Conservation (phyloP, 1,284 basidiomycete species). For the Xerocomus cyaneibrunnescens region DNA sequence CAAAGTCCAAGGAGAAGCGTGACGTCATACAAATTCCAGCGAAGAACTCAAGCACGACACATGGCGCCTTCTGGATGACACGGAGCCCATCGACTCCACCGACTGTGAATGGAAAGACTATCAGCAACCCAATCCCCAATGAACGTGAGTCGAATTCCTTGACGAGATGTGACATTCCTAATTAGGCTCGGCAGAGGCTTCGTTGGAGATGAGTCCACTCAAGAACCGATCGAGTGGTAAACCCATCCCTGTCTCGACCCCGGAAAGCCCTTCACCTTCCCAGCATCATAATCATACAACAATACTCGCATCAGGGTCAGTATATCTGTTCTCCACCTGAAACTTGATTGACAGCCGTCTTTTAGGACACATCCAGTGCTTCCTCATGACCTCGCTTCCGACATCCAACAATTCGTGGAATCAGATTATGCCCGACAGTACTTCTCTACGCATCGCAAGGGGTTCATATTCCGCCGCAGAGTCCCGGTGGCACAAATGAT, state of each 20-base stretch:
- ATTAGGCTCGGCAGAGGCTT: constrained; percentile 52
- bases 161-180: constrained; percentile 7
- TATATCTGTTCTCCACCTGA: constrained; percentile 4
- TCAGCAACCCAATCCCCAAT: constrained; percentile 65
- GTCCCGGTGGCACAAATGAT: constrained; percentile 84
- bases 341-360: constrained; percentile 8
- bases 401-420: constrained; percentile 83
- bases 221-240: constrained; percentile 59
- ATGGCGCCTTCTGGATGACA: constrained; percentile 36
- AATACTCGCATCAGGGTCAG: constrained; percentile 66
- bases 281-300: constrained; percentile 35
- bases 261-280: constrained; percentile 21
- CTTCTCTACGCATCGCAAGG: constrained; percentile 84
- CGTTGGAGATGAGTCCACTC: constrained; percentile 68
- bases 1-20: constrained; percentile 32
- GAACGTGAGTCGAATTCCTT: constrained; percentile 44
- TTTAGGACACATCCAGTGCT: constrained; percentile 48
- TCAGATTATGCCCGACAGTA: constrained; percentile 83
- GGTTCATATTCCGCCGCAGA: constrained; percentile 77
- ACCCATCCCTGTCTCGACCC: constrained; percentile 64
- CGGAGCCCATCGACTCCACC: constrained; percentile 41
- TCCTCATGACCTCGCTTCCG: constrained; percentile 73
- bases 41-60: constrained; percentile 38
- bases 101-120: constrained; percentile 57
- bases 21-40: constrained; percentile 43